A percentile compares a stretch with the other conserved stretches of the same genome.
Conservation (phyloP, 495 filamentous ascomycete species). For the Daldinia decipiens region DNA sequence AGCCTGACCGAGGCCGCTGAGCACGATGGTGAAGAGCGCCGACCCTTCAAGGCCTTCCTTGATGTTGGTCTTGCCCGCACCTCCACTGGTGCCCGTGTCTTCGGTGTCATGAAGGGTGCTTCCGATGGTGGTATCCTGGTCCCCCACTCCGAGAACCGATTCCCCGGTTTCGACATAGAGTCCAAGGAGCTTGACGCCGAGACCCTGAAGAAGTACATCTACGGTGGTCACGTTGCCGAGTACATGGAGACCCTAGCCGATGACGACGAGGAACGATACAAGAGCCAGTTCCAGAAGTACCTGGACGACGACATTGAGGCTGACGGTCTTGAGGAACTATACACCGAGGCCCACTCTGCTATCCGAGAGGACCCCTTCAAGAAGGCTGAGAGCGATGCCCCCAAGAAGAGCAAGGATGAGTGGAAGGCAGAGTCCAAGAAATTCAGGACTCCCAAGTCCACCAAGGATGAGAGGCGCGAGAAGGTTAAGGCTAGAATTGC, state of each 20-base stretch:
- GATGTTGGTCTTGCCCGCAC: conserved; percentile 97
- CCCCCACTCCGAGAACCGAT: conserved; percentile 98
- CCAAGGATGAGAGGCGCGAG: conserved; percentile 79
- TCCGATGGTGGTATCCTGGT: conserved; percentile 97
- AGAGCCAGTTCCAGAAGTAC: conserved; percentile 96
- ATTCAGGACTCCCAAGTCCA: conserved; percentile 79
- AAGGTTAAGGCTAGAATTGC: conserved; percentile 90
- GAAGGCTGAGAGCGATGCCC: conserved; percentile 80
- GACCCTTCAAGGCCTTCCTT: conserved; percentile 98
- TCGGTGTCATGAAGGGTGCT: conserved; percentile 99
- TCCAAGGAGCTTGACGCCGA: conserved; percentile 96
- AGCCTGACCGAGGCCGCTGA: conserved; percentile 91
- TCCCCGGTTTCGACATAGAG: conserved; percentile 98
- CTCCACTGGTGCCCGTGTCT: conserved; percentile 97
- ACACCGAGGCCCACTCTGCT: conserved; percentile 90
- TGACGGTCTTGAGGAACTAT: conserved; percentile 96
- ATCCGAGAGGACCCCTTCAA: conserved; percentile 99
- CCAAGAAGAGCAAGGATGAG: conserved; percentile 94
- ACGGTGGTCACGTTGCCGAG: conserved; percentile 96
- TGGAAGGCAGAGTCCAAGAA: conserved; percentile 97
- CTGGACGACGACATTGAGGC: conserved; percentile 96
- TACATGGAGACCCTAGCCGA: conserved; percentile 99
- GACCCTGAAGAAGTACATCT: conserved; percentile 98
- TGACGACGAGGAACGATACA: conserved; percentile 99
- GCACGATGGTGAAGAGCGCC: conserved; percentile 81